These are phyloP conservation scores for Fusarium guadeloupense DNA, from an alignment of 2,329 filamentous ascomycete species.

Conservation along the genomic window DNA sequence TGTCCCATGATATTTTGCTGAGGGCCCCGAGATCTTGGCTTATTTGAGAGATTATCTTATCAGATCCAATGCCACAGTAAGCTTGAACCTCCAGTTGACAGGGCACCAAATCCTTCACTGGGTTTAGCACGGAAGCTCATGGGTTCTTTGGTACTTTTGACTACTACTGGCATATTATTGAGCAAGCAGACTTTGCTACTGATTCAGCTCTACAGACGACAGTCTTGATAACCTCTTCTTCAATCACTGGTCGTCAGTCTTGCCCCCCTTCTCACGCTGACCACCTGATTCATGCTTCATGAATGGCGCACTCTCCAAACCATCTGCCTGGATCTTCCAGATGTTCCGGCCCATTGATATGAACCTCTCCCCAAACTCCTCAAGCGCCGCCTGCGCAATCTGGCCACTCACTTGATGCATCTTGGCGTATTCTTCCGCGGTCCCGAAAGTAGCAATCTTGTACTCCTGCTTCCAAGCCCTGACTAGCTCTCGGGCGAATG, in stretches of 20 bases:
- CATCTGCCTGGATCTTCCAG: slow-evolving; percentile 29
- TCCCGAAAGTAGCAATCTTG: slow-evolving; percentile 51
- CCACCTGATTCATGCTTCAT: neutral
- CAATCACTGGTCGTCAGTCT: too few relatives aligned
- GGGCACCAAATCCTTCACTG: neutral
- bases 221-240: neutral
- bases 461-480: slow-evolving; percentile 53
- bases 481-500: slow-evolving; percentile 49
- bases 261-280: neutral
- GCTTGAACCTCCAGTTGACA: neutral
- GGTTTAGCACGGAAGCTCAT: slow-evolving; percentile 40
- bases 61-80: slow-evolving; percentile 8
- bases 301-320: slow-evolving; percentile 11
- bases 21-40: neutral
- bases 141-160: too few relatives aligned
- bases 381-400: neutral
- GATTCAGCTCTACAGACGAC: too few relatives aligned
- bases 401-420: neutral
- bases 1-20: neutral
- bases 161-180: too few relatives aligned
- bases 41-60: slow-evolving; percentile 29
- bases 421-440: neutral
- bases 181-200: too few relatives aligned
- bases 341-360: slow-evolving; percentile 10
- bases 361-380: slow-evolving; percentile 21